Percentiles rank a stretch among this genome's conserved stretches.
phyloP scores from a whole-genome alignment of 2,329 filamentous ascomycete species.

The Onygena corvina region DNA sequence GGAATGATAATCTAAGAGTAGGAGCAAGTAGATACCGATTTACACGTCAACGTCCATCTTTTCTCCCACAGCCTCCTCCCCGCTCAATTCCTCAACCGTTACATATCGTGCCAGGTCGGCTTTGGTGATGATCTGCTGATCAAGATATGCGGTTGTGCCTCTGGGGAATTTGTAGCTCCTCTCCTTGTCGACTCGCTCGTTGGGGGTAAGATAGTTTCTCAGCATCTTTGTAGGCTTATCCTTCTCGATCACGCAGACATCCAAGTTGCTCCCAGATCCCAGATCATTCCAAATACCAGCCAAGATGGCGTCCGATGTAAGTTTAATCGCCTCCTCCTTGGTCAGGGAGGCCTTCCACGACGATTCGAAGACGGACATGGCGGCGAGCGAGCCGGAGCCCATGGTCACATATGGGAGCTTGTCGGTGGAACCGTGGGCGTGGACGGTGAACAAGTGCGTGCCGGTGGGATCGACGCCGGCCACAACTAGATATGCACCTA shows the following conservation, averaged over 20 bases:
- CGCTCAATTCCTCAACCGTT: conserved; percentile 72
- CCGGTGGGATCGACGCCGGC: conserved; percentile 94
- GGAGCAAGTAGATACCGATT: not conserved
- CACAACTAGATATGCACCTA: conserved; percentile 94
- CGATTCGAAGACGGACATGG: conserved; percentile 97
- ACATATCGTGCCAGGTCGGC: conserved; percentile 91
- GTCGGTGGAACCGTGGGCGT: conserved; percentile 95
- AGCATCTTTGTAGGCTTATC: conserved; percentile 82
- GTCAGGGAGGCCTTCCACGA: conserved; percentile 74
- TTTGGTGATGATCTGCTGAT: conserved; percentile 91
- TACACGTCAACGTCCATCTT: conserved; percentile 52
- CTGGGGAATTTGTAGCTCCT: conserved; percentile 81
- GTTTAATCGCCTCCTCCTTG: conserved; percentile 66
- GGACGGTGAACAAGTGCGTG: conserved; percentile 90
- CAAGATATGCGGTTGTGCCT: conserved; percentile 90
- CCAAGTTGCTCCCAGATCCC: conserved; percentile 92
- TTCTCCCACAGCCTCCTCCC: conserved; percentile 52
- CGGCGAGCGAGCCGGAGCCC: conserved; percentile 89
- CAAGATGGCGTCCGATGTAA: conserved; percentile 77
- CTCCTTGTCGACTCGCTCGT: conserved; percentile 80
- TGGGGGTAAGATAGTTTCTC: conserved; percentile 87
- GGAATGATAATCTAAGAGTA: not conserved
- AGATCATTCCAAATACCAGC: conserved; percentile 98
- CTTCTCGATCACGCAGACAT: conserved; percentile 86
- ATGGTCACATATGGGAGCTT: conserved; percentile 99